Percentiles rank a stretch among this genome's conserved stretches.
Conservation (phyloP, 2,329 filamentous ascomycete genomes). For the Aspergillus pseudoterreus region DNA sequence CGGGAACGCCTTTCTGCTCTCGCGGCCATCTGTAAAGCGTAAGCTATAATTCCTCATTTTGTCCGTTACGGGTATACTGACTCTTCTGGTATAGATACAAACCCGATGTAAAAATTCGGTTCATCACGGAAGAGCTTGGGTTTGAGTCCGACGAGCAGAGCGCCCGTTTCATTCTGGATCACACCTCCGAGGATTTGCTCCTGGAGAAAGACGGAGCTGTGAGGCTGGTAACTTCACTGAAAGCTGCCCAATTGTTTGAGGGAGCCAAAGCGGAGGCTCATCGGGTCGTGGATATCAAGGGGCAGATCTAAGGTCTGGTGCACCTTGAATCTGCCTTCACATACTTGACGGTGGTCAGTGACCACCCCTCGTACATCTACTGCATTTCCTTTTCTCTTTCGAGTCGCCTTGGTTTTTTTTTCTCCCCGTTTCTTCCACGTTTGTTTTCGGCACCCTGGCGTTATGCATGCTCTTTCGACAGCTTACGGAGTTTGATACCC, state of each 20-base stretch:
- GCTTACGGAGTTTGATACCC: slow-evolving; percentile 9
- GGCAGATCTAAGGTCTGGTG: slow-evolving; percentile 64
- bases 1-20: slow-evolving; percentile 88
- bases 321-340: slow-evolving; percentile 1
- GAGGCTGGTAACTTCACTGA: slow-evolving; percentile 67
- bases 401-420: background rate
- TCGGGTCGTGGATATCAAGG: slow-evolving; percentile 90
- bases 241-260: slow-evolving; percentile 72
- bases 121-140: slow-evolving; percentile 91
- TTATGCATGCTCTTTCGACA: background rate
- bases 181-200: slow-evolving; percentile 71
- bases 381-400: slow-evolving; percentile 9
- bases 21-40: slow-evolving; percentile 93
- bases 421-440: background rate
- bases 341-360: slow-evolving; percentile 1
- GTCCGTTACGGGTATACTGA: slow-evolving; percentile 45
- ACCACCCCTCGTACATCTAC: slow-evolving; percentile 3
- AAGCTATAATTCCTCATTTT: slow-evolving; percentile 43
- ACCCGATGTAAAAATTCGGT: slow-evolving; percentile 80
- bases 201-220: slow-evolving; percentile 73
- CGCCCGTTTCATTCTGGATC: slow-evolving; percentile 81
- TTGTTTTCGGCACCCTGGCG: background rate
- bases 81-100: slow-evolving; percentile 66
- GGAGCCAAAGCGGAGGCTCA: slow-evolving; percentile 69
- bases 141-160: slow-evolving; percentile 92